Evolutionary conservation across 768 basidiomycete genomes (phyloP), one percentile per base, ranked within the genome.

Genomic region (Boletus barrowsii): DNA sequence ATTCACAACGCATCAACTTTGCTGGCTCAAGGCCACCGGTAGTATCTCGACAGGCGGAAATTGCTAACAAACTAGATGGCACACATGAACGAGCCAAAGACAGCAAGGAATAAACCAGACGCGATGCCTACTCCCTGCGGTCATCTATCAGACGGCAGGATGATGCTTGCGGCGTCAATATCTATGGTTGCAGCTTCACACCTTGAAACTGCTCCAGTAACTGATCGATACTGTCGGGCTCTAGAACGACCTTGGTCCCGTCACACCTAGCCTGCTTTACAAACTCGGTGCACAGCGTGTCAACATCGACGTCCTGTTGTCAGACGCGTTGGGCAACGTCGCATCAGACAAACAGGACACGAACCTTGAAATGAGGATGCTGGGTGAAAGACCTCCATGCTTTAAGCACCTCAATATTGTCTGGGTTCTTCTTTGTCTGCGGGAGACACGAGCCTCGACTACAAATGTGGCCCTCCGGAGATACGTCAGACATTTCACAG

Each of bases 261-360:
- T 92, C 90, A 63, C 91, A 93, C 42, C 83, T 79, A 44, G 91
- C 91, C 73, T 93, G 92, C 64, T 71, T 79, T 44, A 88, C 80
- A 65, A 93, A 90, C 69, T 92, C 87, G 9, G 82, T 62, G 65
- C 91, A 93, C 22, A 93, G 75, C 44, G 87, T 79, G 62, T 87
- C 88, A 53, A 93, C 83, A 63, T 93, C 91, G 41, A 82, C 75
- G 62, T 89, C 87, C 85, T 90, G 53, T 49, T 24, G 18, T 41
- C 20, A 24, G 49, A 52, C 32, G 55, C 35, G 45, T 48, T 40
- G 9, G 61, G 49, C 9, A 37, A 4, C 32, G 3, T 9, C 8
- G n/a, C 10, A 41, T 53, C 17, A n/a, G 53, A 32, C 40, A 53
- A 55, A 51, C 35, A 24, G 6, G 22, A 30, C 14, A 73, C 82